Percentiles rank a stretch among this genome's conserved stretches.
Conservation (phyloP, 75 land plant genomes). For the Chamaecyparis obtusa region DNA sequence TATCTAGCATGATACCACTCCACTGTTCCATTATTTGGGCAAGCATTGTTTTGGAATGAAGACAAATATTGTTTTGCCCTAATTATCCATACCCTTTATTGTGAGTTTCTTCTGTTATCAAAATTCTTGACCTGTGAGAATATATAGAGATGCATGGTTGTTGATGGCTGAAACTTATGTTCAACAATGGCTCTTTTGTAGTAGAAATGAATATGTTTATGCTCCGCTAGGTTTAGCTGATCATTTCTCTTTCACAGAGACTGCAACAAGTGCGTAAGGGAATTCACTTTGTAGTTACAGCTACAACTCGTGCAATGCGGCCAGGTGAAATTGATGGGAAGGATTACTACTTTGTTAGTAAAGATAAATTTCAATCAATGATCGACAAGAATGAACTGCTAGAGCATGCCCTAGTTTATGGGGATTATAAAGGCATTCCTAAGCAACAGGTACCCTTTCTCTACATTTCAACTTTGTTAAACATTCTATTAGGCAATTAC, state of each 20-base stretch:
- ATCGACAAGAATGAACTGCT: conserved; percentile 76
- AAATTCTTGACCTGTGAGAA: background rate
- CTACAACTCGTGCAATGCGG: conserved; percentile 74
- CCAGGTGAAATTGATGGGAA: conserved; percentile 89
- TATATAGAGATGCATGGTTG: background rate
- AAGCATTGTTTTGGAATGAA: background rate
- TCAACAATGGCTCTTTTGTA: background rate
- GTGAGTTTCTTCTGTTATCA: background rate
- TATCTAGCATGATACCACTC: background rate
- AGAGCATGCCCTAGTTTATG: conserved; percentile 97
- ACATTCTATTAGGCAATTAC: background rate
- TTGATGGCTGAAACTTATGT: background rate
- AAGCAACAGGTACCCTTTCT: conserved; percentile 61
- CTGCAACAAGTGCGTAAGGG: conserved; percentile 66
- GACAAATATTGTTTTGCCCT: background rate
- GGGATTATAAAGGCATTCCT: conserved; percentile 96
- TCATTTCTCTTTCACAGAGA: conserved; percentile 27
- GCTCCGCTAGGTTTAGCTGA: background rate
- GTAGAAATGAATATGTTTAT: background rate
- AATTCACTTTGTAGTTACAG: conserved; percentile 94
- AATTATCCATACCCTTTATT: background rate
- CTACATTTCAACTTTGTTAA: background rate
- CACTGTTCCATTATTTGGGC: background rate
- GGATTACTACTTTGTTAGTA: conserved; percentile 89
- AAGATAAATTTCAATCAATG: conserved; percentile 77